Evolutionary conservation across 2,329 filamentous ascomycete genomes (phyloP), one percentile per base, ranked within the genome.

Genomic region (Apiospora saccharicola): DNA sequence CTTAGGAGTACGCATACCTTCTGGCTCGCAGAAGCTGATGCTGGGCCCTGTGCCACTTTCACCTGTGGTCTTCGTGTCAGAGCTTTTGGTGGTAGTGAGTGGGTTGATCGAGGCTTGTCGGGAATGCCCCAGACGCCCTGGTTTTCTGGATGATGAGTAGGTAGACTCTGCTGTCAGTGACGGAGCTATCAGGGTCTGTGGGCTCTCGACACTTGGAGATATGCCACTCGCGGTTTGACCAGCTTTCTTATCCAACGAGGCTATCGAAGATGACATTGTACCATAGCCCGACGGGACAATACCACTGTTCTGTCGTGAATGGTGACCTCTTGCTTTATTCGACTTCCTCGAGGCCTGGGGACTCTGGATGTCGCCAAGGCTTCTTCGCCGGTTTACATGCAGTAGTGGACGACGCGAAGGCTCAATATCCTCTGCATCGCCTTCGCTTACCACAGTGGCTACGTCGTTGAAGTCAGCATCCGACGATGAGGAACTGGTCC

Each of bases 11-110:
- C 80, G 77, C 5, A 78, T 78, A 19, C 78, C 76, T 12, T 82
- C 79, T 6, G 82, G 75, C 70, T 91, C 85, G 13, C 89, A 90
- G 81, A 96, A 97, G 88, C 93, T 93, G 74, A 97, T 95, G 1
- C 88, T 91, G 0, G 92, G 91, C 0, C 90, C 92, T 0, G 88
- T 85, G 0, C 88, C 90, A 72, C 92, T 93, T 73, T 93, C 89
- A 0, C 86, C 85, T 3, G 89, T 89, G 30, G 94, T 87, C 73
- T 87, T 89, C 1, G 93, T 91, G 75, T 92, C 90, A 0, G 93
- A 94, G 69, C 92, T 95, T 68, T 7, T 44, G 43, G 26, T n/a
- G n/a, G 37, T 26, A 0, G 91, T 92, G 80, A 96, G 96, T 49
- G 90, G 89, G 64, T 88, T 85, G 16, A 86, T 83, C 1, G 87